Evolutionary conservation across 2,329 filamentous ascomycete genomes (phyloP), one percentile per base, ranked within the genome.

Genomic region (Colletotrichum liriopes): DNA sequence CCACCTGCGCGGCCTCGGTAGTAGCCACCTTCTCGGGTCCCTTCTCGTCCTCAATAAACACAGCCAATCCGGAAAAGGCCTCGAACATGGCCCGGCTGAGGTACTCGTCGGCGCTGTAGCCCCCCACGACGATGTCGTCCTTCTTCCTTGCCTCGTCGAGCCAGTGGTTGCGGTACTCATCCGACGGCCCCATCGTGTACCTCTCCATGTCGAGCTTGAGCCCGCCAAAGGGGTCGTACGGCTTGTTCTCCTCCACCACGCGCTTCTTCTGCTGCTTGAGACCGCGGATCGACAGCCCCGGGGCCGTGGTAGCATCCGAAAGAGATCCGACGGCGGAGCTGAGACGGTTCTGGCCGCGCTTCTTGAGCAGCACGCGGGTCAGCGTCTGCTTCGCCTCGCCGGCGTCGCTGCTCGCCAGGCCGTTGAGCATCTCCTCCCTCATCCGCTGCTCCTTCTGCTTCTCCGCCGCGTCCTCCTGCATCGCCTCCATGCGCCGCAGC

Each of bases 191-290:
- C 37, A 97, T 78, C 12, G 88, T 85, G 78, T 94, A 96, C 76
- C 95, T 92, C 76, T 92, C 87, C 29, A 91, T 90, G 32, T 86
- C 86, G 63, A 95, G 89, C 58, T 89, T 83, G 73, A 95, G 84
- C 0, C 94, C 96, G 49, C 91, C 94, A 79, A 96, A 98, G 0
- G 96, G 93, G 84, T 98, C 95, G 83, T 97, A 98, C 0, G 94
- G 92, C 70, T 91, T 91, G 77, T 94, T 91, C 7, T 89, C 89
- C 45, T 89, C 88, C 1, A 89, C 88, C 2, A 60, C 51, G 68
- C 73, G 60, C 75, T 79, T 18, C 79, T 78, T n/a, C 80, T 86
- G 87, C 77, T 88, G 92, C 82, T 93, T 94, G 70, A 98, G 87
- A 1, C 96, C 96, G 76, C 94, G 93, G 82, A 98, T 95, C 2